phyloP scores from a whole-genome alignment of 225 moss, liverwort and hornwort genomes.

The Ulota crispa region DNA sequence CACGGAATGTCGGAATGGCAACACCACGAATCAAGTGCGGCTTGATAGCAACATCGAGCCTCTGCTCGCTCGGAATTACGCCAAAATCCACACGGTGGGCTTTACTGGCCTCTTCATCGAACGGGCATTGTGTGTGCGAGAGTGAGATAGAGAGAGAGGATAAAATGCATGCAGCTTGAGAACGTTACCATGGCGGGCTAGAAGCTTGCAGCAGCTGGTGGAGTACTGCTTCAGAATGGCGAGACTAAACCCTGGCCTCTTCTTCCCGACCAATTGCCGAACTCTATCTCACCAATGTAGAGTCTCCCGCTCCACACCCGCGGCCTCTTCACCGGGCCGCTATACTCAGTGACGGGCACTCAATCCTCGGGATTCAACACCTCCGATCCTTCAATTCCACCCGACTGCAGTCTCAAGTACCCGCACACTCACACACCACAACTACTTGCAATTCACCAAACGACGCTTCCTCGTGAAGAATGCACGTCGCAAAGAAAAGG shows the following conservation, averaged over 20 bases:
- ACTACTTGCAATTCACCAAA: background rate
- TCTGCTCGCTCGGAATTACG: background rate
- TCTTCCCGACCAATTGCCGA: constrained; percentile 3
- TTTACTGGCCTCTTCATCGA: background rate
- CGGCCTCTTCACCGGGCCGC: constrained; percentile 10
- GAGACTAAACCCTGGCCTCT: constrained; percentile 28
- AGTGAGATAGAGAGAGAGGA: background rate
- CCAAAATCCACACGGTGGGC: background rate
- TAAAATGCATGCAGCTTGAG: background rate
- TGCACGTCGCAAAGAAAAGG: background rate
- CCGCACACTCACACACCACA: background rate
- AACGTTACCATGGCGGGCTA: constrained; percentile 40
- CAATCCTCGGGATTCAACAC: background rate
- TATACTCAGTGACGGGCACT: background rate
- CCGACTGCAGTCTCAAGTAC: background rate
- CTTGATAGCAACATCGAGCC: background rate
- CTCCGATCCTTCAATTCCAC: constrained; percentile 11
- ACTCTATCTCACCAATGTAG: constrained; percentile 31
- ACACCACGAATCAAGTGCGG: background rate
- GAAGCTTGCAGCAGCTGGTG: constrained; percentile 22
- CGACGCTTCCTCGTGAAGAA: background rate
- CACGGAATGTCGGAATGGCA: background rate
- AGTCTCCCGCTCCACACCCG: background rate
- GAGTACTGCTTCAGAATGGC: constrained; percentile 17
- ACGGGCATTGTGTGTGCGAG: background rate